Conservation (phyloP, 2,329 filamentous ascomycete genomes). For the Arthrobotrys pseudoclavata region DNA sequence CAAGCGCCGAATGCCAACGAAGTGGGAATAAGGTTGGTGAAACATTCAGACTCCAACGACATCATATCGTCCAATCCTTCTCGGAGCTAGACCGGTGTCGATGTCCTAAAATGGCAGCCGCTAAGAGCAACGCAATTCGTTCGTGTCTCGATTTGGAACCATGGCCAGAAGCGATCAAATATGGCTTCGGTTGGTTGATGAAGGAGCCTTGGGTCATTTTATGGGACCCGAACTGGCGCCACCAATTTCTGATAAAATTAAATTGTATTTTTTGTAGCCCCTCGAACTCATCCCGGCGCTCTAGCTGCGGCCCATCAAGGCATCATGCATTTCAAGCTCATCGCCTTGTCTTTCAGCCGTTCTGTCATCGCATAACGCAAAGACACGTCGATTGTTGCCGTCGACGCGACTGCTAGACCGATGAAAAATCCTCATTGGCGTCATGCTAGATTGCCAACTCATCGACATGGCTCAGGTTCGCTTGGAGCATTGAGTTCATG, state of each 20-base stretch:
- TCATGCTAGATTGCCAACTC: conserved; percentile 48
- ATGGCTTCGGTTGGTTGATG: conserved; percentile 54
- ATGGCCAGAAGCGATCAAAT: conserved; percentile 5
- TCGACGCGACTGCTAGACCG: conserved; percentile 33
- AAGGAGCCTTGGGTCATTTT: conserved; percentile 39
- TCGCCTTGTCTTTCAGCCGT: conserved; percentile 28
- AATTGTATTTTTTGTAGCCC: conserved; percentile 24
- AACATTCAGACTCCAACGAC: conserved; percentile 39
- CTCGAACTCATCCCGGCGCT: conserved; percentile 13
- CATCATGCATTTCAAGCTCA: conserved; percentile 8
- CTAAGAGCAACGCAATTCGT: conserved; percentile 27
- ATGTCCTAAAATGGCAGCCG: conserved; percentile 45
- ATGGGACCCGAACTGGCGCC: conserved; percentile 54
- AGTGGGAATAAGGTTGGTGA: conserved; percentile 53
- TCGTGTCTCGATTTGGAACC: conserved; percentile 38
- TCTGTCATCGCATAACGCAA: conserved; percentile 30
- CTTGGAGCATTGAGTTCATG: conserved; percentile 51
- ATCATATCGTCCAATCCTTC: conserved; percentile 3
- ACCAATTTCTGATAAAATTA: conserved; percentile 59
- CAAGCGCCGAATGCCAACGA: conserved; percentile 17
- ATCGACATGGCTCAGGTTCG: conserved; percentile 56
- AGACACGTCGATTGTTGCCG: conserved; percentile 51
- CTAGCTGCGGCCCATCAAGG: neutral
- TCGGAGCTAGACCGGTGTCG: conserved; percentile 9
- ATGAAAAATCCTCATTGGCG: conserved; percentile 35